Evolutionary conservation across 2,329 filamentous ascomycete genomes (phyloP).

Genomic region (Stachybotrys echinatus): DNA sequence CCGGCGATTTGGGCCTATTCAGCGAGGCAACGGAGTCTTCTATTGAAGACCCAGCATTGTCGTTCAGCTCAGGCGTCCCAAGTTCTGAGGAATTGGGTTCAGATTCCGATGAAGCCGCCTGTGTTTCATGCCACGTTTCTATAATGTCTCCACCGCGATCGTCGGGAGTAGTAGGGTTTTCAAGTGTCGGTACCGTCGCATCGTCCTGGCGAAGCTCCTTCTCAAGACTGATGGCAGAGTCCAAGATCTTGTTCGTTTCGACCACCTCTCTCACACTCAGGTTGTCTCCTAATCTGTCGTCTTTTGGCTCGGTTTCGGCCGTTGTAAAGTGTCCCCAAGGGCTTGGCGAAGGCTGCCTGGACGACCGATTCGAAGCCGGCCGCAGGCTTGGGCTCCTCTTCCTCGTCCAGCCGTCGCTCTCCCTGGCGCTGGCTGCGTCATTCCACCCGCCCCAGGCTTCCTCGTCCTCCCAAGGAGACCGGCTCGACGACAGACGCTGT

Average conservation of each 20-base stretch:
- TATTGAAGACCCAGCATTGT: not conserved
- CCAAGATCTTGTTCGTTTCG: conserved; percentile 15
- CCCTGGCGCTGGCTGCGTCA: conserved; percentile 16
- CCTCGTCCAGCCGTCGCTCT: conserved; percentile 26
- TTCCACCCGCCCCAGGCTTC: conserved; percentile 31
- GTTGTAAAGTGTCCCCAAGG: conserved; percentile 12
- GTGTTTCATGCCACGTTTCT: not conserved
- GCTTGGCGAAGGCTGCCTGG: conserved; percentile 21
- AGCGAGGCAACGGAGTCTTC: not conserved
- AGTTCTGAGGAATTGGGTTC: not conserved
- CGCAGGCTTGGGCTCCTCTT: conserved; percentile 24
- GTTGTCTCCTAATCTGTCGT: conserved; percentile 16
- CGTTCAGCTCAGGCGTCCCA: not conserved
- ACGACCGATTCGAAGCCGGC: conserved; percentile 16
- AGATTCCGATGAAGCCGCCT: not conserved
- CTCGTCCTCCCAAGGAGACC: conserved; percentile 25
- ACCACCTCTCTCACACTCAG: conserved; percentile 9
- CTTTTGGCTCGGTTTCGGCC: not conserved
- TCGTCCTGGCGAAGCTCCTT: conserved; percentile 11
- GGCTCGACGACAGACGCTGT: conserved; percentile 11
- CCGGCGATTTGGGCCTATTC: conserved; percentile 4
- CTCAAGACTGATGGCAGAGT: conserved; percentile 21
- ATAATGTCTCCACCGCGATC: not conserved
- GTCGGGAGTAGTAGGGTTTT: not conserved
- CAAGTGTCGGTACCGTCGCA: conserved; percentile 2